phyloP scores from a whole-genome alignment of 306 rosid species.

The Acacia confusa region DNA sequence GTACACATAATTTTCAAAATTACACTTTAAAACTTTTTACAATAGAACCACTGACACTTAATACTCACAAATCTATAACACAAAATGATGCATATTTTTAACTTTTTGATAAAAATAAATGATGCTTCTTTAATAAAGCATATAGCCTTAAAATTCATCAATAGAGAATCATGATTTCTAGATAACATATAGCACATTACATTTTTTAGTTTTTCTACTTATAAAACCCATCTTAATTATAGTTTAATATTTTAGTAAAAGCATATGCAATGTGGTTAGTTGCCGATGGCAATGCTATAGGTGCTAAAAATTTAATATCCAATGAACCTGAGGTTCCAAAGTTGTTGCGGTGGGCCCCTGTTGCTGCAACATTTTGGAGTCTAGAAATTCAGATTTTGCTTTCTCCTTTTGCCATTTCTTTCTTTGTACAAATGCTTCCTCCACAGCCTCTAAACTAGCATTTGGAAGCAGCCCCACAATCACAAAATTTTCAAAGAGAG shows the following conservation, averaged over 20 bases:
- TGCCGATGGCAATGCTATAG: neutral
- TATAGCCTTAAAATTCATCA: neutral
- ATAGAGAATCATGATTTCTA: neutral
- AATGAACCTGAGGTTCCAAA: slow-evolving; percentile 91
- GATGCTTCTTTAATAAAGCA: neutral
- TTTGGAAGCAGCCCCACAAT: slow-evolving; percentile 93
- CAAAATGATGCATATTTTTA: no score
- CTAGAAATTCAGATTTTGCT: slow-evolving; percentile 45
- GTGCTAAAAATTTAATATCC: slow-evolving; percentile 28
- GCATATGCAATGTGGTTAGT: neutral
- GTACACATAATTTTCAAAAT: no score
- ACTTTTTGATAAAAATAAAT: no score
- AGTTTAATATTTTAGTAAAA: neutral
- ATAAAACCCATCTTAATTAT: neutral
- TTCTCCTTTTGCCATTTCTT: slow-evolving; percentile 70
- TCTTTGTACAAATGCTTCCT: slow-evolving; percentile 65
- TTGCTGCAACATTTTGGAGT: slow-evolving; percentile 50
- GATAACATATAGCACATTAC: neutral
- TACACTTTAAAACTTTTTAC: no score
- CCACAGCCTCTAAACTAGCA: slow-evolving; percentile 72
- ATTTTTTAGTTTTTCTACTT: neutral
- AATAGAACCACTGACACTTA: no score
- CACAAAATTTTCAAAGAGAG: slow-evolving; percentile 91
- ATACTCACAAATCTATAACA: no score
- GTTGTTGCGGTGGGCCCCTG: slow-evolving; percentile 52